Base-by-base conservation (phyloP, 441 rosid species). In the Pelargonium australe region DNA sequence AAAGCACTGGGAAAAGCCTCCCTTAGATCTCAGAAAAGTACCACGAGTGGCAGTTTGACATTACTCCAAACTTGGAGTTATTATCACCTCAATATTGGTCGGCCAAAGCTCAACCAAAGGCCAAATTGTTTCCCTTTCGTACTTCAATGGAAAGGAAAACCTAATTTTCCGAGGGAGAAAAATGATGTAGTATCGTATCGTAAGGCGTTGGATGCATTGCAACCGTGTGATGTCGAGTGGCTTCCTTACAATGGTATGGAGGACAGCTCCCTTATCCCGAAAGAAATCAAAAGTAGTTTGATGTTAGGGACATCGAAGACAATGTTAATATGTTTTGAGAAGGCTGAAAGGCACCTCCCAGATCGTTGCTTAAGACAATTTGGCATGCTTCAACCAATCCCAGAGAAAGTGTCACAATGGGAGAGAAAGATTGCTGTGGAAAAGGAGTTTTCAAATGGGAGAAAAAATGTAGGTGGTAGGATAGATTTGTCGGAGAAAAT, bases 311-410 rank as follows among this genome's bases (percentile, higher is more conserved):
- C 96, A 82, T 90, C 99, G 5, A 91, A 84, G 81, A 89, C 99
- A 44, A 95, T 90, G 97, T 86, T 95, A 73, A 85, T 95, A 74
- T 95, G 97, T 78, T 95, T 91, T 72, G 99, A 91, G 80, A 95
- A 95, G 91, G 97, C 99, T 16, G 99, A 95, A 85, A 90, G 99
- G 74, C 99, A 95, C 79, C 90, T 95, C 3, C 96, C 99, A 72
- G 91, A 92, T 81, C 97, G 99, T 66, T 90, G 96, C 76, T 80
- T 90, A 62, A 87, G 97, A 79, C 99, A 95, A 68, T 90, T 84
- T 64, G 95, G 88, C 58, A 80, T 85, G 85, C 71, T 77, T 66
- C 99, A 91, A 82, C 77, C 86, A 23, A 86, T 95, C 76, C 99
- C 99, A 1, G 95, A 83, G 73, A 91, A 87, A 69, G 99, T 95